Conservation (phyloP, 2,329 filamentous ascomycete species). For the Colletotrichum lentis region DNA sequence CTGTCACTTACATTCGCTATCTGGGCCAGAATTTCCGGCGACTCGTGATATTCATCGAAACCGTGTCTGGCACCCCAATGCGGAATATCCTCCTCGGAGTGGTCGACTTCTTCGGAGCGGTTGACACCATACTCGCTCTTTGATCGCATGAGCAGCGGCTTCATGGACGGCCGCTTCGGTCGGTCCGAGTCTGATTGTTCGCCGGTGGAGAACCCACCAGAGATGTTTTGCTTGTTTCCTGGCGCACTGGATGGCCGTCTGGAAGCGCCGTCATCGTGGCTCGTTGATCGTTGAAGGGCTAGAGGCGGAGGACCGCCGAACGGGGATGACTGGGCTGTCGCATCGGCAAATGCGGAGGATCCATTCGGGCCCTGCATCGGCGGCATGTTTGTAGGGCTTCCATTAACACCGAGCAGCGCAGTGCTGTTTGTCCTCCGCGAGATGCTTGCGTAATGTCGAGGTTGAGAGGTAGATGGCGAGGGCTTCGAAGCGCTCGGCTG, state of each 20-base stretch:
- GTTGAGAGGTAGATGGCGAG: slow-evolving; percentile 30
- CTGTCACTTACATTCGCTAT: slow-evolving; percentile 74
- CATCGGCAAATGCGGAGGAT: slow-evolving; percentile 32
- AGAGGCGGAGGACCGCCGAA: slow-evolving; percentile 13
- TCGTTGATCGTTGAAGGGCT: slow-evolving; percentile 37
- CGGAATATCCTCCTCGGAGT: slow-evolving; percentile 56
- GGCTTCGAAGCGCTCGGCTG: slow-evolving; percentile 33
- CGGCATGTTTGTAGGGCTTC: slow-evolving; percentile 30
- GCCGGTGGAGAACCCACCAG: slow-evolving; percentile 27
- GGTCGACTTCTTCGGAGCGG: slow-evolving; percentile 51
- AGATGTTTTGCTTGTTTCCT: slow-evolving; percentile 47
- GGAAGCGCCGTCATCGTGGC: slow-evolving; percentile 40
- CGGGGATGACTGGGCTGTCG: slow-evolving; percentile 26
- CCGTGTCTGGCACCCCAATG: slow-evolving; percentile 77
- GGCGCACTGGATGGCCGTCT: slow-evolving; percentile 58
- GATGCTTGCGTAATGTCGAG: slow-evolving; percentile 34
- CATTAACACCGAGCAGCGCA: slow-evolving; percentile 37
- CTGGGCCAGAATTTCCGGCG: slow-evolving; percentile 85
- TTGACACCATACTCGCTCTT: slow-evolving; percentile 64
- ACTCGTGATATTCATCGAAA: slow-evolving; percentile 92
- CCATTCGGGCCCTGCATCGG: slow-evolving; percentile 28
- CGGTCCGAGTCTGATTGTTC: slow-evolving; percentile 48
- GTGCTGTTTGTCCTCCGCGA: slow-evolving; percentile 36
- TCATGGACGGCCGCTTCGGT: slow-evolving; percentile 50
- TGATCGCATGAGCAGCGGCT: slow-evolving; percentile 63